Conservation (phyloP, 495 filamentous ascomycete species). For the Cercophora samala region DNA sequence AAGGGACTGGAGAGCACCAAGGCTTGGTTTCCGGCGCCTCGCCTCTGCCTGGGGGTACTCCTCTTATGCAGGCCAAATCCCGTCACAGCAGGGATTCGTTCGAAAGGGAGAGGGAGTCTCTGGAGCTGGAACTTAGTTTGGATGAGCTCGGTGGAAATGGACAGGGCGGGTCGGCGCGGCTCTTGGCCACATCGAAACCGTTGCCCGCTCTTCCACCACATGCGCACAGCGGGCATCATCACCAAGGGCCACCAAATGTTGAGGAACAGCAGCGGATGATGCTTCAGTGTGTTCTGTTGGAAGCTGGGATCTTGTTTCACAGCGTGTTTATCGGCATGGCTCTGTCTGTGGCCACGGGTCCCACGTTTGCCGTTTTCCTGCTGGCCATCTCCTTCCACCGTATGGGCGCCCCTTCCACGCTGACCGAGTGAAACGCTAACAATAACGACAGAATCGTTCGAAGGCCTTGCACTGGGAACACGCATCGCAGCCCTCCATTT, state of each 20-base stretch:
- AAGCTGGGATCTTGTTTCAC: conserved; percentile 84
- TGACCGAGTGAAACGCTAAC: neutral
- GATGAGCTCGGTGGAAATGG: conserved; percentile 48
- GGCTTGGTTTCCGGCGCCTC: conserved; percentile 49
- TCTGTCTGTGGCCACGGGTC: conserved; percentile 74
- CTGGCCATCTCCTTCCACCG: conserved; percentile 79
- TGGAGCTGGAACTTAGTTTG: conserved; percentile 50
- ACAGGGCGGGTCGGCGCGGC: conserved; percentile 20
- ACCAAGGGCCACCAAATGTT: conserved; percentile 26
- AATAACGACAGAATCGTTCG: conserved; percentile 51
- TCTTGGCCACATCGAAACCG: conserved; percentile 19
- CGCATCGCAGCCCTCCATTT: conserved; percentile 66
- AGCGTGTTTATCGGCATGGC: conserved; percentile 90
- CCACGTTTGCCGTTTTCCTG: conserved; percentile 74
- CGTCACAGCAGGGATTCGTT: conserved; percentile 12
- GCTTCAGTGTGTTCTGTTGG: conserved; percentile 74
- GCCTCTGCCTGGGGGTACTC: conserved; percentile 45
- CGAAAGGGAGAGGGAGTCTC: conserved; percentile 35
- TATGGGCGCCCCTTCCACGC: conserved; percentile 1
- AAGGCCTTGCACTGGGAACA: conserved; percentile 70
- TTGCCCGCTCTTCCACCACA: conserved; percentile 20
- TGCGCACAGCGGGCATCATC: neutral
- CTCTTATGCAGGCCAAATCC: conserved; percentile 18
- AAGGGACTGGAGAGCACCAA: conserved; percentile 33
- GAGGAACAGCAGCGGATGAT: conserved; percentile 59